These are phyloP conservation scores for Chondrus crispus DNA, from an alignment of 23 red algal species.

Conservation along the genomic window DNA sequence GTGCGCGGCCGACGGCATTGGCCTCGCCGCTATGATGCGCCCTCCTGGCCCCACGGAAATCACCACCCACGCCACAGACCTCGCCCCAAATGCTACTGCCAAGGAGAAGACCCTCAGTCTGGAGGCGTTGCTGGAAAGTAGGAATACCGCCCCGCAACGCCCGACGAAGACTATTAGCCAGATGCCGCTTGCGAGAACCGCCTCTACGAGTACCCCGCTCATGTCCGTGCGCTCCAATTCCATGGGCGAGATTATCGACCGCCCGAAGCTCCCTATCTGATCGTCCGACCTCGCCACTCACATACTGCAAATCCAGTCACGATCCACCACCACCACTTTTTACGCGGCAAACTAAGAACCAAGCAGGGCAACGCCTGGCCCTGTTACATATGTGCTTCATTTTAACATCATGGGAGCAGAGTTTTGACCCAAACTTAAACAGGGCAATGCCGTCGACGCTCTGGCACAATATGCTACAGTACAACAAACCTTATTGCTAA, in stretches of 20 bases:
- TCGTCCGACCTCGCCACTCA: not conserved
- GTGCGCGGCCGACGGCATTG: slow-evolving; percentile 51
- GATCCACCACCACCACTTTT: not conserved
- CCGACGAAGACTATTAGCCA: not conserved
- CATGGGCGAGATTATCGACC: slow-evolving; percentile 21
- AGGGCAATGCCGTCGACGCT: too few species aligned
- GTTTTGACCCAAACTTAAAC: not conserved
- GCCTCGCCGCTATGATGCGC: not conserved
- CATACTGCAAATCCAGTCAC: not conserved
- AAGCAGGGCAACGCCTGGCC: not conserved
- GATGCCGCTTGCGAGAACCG: not conserved
- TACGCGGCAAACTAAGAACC: not conserved
- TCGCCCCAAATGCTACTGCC: not conserved
- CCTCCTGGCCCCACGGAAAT: not conserved
- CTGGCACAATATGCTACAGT: too few species aligned
- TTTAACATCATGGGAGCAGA: not conserved
- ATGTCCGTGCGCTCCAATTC: slow-evolving; percentile 47
- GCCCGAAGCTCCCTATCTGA: not conserved
- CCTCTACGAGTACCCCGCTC: not conserved
- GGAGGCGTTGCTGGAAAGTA: slow-evolving; percentile 30
- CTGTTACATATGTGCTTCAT: not conserved
- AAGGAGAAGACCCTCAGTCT: slow-evolving; percentile 32
- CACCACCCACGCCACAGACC: not conserved
- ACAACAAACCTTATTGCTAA: too few species aligned
- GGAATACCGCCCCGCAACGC: not conserved